A percentile compares a stretch with the other conserved stretches of the same genome.
Conservation (phyloP, 1,139 yeast genomes). For the Martiniozyma asiatica region DNA sequence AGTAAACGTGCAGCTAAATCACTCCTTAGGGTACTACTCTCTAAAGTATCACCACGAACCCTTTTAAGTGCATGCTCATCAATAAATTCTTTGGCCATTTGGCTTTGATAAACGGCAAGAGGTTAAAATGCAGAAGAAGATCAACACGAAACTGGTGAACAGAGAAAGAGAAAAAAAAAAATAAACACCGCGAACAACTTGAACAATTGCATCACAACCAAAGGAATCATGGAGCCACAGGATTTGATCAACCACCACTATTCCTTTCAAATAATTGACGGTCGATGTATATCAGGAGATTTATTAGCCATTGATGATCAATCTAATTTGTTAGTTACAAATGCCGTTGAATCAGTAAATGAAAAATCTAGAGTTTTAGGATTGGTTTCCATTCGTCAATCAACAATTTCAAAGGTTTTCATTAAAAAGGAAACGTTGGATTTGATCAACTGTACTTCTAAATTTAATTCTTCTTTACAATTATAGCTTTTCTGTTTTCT, state of each 20-base stretch:
- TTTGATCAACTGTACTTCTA: too few species aligned
- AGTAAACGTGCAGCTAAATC: constrained; percentile 22
- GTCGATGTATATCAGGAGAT: constrained; percentile 22
- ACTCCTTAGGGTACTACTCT: constrained; percentile 21
- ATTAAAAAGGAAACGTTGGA: too few species aligned
- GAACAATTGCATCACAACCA: too few species aligned
- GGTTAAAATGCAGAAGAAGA: too few species aligned
- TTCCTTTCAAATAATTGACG: constrained; percentile 21
- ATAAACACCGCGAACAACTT: too few species aligned
- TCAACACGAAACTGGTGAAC: too few species aligned
- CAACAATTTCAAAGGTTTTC: constrained; percentile 19
- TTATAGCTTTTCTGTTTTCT: too few species aligned
- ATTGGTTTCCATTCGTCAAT: constrained; percentile 25
- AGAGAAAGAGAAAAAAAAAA: too few species aligned
- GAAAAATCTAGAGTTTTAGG: constrained; percentile 22
- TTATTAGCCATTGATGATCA: constrained; percentile 28
- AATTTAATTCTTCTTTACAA: too few species aligned
- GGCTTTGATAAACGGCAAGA: too few species aligned
- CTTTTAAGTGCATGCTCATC: constrained; percentile 17
- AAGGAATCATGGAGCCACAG: constrained; percentile 14
- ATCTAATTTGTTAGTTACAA: constrained; percentile 24
- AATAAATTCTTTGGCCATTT: constrained; percentile 8
- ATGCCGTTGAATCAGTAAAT: constrained; percentile 11
- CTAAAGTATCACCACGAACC: constrained; percentile 14
- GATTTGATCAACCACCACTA: constrained; percentile 21